Conservation (phyloP, 2,329 filamentous ascomycete species). For the Domatiomyces catenatus region DNA sequence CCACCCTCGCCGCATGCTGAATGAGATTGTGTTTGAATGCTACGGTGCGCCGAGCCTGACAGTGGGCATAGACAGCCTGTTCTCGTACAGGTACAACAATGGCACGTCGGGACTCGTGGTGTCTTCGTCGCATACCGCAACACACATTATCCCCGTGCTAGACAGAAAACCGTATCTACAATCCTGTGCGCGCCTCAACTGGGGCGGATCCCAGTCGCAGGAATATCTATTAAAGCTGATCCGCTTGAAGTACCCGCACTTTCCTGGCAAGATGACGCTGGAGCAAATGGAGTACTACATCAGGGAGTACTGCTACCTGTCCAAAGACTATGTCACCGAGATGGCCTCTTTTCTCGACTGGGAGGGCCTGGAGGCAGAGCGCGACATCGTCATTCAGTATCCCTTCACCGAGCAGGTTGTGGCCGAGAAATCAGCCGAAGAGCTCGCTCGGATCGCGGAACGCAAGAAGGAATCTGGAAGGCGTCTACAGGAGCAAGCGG, state of each 20-base stretch:
- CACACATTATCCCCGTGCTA: slow-evolving; percentile 85
- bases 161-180: slow-evolving; percentile 69
- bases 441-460: slow-evolving; percentile 77
- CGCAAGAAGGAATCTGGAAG: slow-evolving; percentile 88
- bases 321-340: slow-evolving; percentile 67
- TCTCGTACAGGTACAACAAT: slow-evolving; percentile 85
- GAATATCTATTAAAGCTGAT: slow-evolving; percentile 87
- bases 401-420: slow-evolving; percentile 85
- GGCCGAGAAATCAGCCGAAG: slow-evolving; percentile 84
- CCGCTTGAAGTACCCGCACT: slow-evolving; percentile 70
- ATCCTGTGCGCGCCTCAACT: slow-evolving; percentile 80
- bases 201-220: slow-evolving; percentile 79
- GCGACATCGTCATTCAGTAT: slow-evolving; percentile 79
- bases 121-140: slow-evolving; percentile 83
- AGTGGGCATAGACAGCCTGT: slow-evolving; percentile 91
- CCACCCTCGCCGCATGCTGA: slow-evolving; percentile 89
- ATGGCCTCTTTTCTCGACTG: slow-evolving; percentile 67
- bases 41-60: slow-evolving; percentile 80
- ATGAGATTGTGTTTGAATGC: slow-evolving; percentile 91
- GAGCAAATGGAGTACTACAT: slow-evolving; percentile 81
- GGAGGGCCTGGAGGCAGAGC: slow-evolving; percentile 68
- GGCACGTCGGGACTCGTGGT: slow-evolving; percentile 77
- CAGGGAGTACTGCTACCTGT: slow-evolving; percentile 77
- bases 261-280: slow-evolving; percentile 70
- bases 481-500: slow-evolving; percentile 83